phyloP scores from a whole-genome alignment of 2,329 filamentous ascomycete genomes.

The Neurospora crassa region DNA sequence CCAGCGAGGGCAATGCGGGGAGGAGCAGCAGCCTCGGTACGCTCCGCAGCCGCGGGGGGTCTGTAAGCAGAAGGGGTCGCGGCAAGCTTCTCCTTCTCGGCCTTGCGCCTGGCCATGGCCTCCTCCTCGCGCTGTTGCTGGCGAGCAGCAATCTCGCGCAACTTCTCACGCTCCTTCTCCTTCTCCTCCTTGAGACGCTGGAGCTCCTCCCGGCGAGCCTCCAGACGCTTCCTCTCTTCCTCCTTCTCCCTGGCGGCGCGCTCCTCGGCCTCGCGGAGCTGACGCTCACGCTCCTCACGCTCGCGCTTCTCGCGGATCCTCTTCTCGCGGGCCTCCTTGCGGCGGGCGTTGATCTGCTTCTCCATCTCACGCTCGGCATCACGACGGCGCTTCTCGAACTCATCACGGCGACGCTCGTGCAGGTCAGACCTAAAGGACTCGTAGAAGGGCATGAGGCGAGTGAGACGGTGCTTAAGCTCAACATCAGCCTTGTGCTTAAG shows the following conservation, averaged over 20 bases:
- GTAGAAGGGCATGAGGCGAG: constrained; percentile 74
- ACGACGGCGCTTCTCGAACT: constrained; percentile 90
- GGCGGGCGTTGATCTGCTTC: constrained; percentile 77
- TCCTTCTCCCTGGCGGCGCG: constrained; percentile 71
- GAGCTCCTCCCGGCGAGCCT: constrained; percentile 66
- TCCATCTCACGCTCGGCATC: constrained; percentile 89
- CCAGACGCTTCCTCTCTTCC: constrained; percentile 69
- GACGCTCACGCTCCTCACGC: constrained; percentile 73
- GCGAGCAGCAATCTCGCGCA: constrained; percentile 51
- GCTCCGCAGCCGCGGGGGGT: constrained; percentile 23
- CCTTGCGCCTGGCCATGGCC: constrained; percentile 65
- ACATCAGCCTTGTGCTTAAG: constrained; percentile 87
- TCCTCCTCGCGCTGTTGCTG: constrained; percentile 84
- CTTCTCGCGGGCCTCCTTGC: constrained; percentile 80
- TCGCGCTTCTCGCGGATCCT: constrained; percentile 76
- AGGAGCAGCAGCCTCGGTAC: constrained; percentile 40
- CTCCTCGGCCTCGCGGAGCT: constrained; percentile 77
- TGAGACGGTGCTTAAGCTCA: constrained; percentile 86
- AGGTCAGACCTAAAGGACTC: constrained; percentile 75
- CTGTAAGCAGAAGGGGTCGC: constrained; percentile 20
- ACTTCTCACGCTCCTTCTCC: constrained; percentile 59
- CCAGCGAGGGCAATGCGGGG: constrained; percentile 54
- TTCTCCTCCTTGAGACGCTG: constrained; percentile 57
- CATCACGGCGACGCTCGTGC: constrained; percentile 78
- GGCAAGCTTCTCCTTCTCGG: constrained; percentile 42